These are phyloP conservation scores for Blastobotrys ciferrii DNA, from an alignment of 1,139 yeast genomes.

Conservation along the genomic window DNA sequence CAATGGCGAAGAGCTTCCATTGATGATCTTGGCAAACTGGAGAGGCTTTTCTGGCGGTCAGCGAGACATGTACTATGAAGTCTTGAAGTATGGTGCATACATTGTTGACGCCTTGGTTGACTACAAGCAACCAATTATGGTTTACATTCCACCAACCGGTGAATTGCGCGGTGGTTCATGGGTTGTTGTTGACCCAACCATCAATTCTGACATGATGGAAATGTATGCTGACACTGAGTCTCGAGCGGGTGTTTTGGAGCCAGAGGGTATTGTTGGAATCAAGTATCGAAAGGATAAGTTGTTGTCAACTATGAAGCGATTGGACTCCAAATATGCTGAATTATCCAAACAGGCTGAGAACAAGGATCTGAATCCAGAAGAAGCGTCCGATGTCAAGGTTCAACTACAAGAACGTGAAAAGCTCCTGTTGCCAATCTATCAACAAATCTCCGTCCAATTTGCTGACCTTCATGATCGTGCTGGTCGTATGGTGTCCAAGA, in stretches of 20 bases:
- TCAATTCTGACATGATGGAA: conserved; percentile 96
- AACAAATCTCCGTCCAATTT: conserved; percentile 90
- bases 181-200: conserved; percentile 99
- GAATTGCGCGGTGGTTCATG: conserved; percentile 99
- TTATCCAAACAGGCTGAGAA: conserved; percentile 57
- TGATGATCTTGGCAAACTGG: conserved; percentile 98
- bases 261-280: conserved; percentile 98
- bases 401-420: conserved; percentile 77
- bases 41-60: conserved; percentile 99
- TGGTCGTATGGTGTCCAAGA: conserved; percentile 96
- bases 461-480: conserved; percentile 98
- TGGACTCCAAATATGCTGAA: conserved; percentile 71
- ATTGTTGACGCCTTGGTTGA: conserved; percentile 96
- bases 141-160: conserved; percentile 96
- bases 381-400: conserved; percentile 61
- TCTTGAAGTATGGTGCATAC: conserved; percentile 91
- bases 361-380: conserved; percentile 56
- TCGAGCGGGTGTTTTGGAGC: conserved; percentile 98
- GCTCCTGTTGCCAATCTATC: conserved; percentile 78
- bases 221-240: conserved; percentile 97
- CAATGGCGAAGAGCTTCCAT: conserved; percentile 94
- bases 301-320: conserved; percentile 82
- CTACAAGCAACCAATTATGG: conserved; percentile 93
- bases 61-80: conserved; percentile 98
- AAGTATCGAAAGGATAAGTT: conserved; percentile 93